phyloP scores from a whole-genome alignment of 805 yeast species.

The Naumovozyma dairenensis region DNA sequence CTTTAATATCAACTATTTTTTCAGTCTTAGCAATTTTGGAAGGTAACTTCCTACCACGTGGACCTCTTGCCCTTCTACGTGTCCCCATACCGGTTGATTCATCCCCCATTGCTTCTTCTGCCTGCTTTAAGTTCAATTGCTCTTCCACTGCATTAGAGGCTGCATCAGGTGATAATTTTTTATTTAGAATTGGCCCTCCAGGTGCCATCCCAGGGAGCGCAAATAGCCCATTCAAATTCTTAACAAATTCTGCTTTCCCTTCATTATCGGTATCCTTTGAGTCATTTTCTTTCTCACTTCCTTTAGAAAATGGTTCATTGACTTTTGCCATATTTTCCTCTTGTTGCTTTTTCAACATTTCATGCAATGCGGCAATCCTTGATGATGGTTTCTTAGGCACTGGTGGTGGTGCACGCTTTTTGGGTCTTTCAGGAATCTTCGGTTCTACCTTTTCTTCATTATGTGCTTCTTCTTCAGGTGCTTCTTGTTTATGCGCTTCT shows the following conservation, averaged over 20 bases:
- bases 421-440: slow-evolving; percentile 9
- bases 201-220: slow-evolving; percentile 44
- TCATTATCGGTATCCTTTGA: not conserved
- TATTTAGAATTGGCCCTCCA: slow-evolving; percentile 20
- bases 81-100: not conserved
- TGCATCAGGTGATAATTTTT: slow-evolving; percentile 9
- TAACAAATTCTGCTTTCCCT: slow-evolving; percentile 37
- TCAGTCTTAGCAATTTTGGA: slow-evolving; percentile 34
- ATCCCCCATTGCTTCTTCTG: not conserved
- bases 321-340: slow-evolving; percentile 38
- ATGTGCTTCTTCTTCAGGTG: not conserved
- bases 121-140: too few species aligned
- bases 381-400: slow-evolving; percentile 73
- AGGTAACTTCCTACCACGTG: slow-evolving; percentile 64
- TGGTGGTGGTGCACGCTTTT: slow-evolving; percentile 43
- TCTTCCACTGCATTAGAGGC: not conserved
- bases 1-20: slow-evolving; percentile 15
- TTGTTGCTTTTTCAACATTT: slow-evolving; percentile 52
- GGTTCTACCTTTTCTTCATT: not conserved
- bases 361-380: slow-evolving; percentile 73
- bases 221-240: slow-evolving; percentile 51
- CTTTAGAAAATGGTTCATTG: not conserved
- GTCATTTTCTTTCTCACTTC: not conserved
- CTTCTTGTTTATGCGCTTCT: not conserved
- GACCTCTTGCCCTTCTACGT: slow-evolving; percentile 54